Percentiles rank a stretch among this genome's conserved stretches.
Evolutionary conservation across 1,139 yeast genomes (phyloP).

Genomic region (Blastobotrys aristatus): DNA sequence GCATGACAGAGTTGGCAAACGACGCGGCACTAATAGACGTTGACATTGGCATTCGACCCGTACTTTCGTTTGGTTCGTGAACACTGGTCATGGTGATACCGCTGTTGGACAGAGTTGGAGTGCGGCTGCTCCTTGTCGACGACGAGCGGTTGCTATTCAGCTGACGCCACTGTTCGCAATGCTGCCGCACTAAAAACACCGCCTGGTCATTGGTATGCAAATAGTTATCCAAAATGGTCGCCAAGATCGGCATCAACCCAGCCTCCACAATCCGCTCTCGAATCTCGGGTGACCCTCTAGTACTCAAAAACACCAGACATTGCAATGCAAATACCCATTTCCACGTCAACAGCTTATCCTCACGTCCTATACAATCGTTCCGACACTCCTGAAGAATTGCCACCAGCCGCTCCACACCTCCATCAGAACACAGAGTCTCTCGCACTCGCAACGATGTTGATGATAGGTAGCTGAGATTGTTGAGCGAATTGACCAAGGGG

Average conservation of each 20-base stretch:
- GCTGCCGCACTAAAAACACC: slow-evolving; percentile 1
- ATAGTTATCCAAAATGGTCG: slow-evolving; percentile 87
- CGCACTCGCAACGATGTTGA: slow-evolving; percentile 85
- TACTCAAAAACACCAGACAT: slow-evolving; percentile 84
- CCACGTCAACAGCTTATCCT: slow-evolving; percentile 62
- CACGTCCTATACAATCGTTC: slow-evolving; percentile 5
- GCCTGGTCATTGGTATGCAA: slow-evolving; percentile 27
- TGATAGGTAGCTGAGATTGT: slow-evolving; percentile 81
- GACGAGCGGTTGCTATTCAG: not conserved
- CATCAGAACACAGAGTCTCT: slow-evolving; percentile 83
- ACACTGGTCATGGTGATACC: not conserved
- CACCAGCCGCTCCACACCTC: slow-evolving; percentile 85
- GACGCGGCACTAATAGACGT: slow-evolving; percentile 10
- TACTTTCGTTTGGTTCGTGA: not conserved
- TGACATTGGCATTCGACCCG: slow-evolving; percentile 8
- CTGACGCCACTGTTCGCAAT: slow-evolving; percentile 4
- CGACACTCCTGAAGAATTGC: slow-evolving; percentile 48
- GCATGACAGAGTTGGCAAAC: slow-evolving; percentile 10
- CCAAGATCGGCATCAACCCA: slow-evolving; percentile 84
- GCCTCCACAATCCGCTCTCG: slow-evolving; percentile 85
- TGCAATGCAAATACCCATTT: slow-evolving; percentile 96
- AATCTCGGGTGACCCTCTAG: slow-evolving; percentile 84
- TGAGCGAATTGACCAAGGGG: slow-evolving; percentile 86
- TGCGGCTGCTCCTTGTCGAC: not conserved
- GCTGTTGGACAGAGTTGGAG: not conserved